Percentiles rank a stretch among this genome's conserved stretches.
These are phyloP conservation scores for Naganishia onofrii DNA, from an alignment of 768 basidiomycete genomes.

Conservation along the genomic window DNA sequence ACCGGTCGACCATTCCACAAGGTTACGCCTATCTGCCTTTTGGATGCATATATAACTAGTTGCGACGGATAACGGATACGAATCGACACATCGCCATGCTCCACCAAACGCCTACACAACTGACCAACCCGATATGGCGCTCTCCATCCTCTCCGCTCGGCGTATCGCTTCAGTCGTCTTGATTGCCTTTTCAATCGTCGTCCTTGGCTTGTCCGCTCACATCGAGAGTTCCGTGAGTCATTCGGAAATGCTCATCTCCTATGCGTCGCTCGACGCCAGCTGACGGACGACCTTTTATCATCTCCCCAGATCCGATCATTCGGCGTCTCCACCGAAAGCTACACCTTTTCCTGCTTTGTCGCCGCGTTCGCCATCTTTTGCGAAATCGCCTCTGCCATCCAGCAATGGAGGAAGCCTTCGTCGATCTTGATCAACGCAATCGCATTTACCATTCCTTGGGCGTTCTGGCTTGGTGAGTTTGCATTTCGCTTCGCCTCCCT, in stretches of 20 bases:
- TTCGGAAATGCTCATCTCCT: neutral
- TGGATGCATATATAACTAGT: no score
- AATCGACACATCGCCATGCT: neutral
- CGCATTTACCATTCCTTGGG: conserved; percentile 28
- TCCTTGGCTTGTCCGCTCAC: conserved; percentile 39
- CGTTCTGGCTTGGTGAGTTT: conserved; percentile 41
- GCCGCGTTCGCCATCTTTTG: conserved; percentile 39
- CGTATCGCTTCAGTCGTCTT: conserved; percentile 28
- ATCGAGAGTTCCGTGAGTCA: conserved; percentile 37
- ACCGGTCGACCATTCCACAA: no score
- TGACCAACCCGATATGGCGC: neutral
- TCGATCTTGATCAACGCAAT: conserved; percentile 11
- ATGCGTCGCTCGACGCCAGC: neutral
- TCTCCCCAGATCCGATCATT: conserved; percentile 33
- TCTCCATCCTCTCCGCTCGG: conserved; percentile 25
- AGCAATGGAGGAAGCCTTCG: conserved; percentile 12
- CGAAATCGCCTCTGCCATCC: conserved; percentile 27
- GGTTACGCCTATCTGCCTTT: no score
- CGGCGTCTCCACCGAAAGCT: conserved; percentile 31
- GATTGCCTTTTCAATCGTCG: conserved; percentile 32
- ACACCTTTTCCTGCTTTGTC: conserved; percentile 39
- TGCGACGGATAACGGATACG: no score
- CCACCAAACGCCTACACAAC: no score
- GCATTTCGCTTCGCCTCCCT: no score
- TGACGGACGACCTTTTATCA: neutral